Evolutionary conservation across 345 rosid genomes (phyloP).

Genomic region (Camelina hispida): DNA sequence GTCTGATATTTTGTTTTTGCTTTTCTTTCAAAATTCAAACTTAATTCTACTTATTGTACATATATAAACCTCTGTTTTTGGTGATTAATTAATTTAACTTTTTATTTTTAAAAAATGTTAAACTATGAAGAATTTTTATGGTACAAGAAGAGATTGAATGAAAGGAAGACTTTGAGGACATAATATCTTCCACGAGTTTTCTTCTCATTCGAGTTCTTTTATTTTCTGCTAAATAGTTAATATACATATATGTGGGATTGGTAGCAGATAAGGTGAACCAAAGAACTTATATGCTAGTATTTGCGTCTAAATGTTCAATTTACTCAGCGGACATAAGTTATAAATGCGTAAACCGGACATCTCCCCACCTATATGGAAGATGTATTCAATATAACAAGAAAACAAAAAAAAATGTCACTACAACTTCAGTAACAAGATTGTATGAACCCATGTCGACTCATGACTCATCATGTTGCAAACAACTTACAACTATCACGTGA

Average conservation of each 20-base stretch:
- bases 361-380: neutral
- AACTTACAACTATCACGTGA: neutral
- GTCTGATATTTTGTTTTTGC: too few relatives aligned
- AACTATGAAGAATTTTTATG: neutral
- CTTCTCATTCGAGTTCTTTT: neutral
- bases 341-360: neutral
- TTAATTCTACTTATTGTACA: too few relatives aligned
- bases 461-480: neutral
- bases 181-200: too few relatives aligned
- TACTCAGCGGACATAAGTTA: neutral
- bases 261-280: neutral
- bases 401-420: neutral
- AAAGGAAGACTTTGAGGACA: neutral
- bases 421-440: constrained; percentile 2
- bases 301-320: neutral
- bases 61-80: too few relatives aligned
- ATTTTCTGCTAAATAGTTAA: neutral
- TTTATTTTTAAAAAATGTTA: too few relatives aligned
- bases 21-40: too few relatives aligned
- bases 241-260: neutral
- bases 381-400: neutral
- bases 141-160: neutral
- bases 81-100: too few relatives aligned
- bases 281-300: neutral
- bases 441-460: constrained; percentile 6